Evolutionary conservation across 1,284 basidiomycete genomes (phyloP).

Genomic region (Irpex rosettiformis): DNA sequence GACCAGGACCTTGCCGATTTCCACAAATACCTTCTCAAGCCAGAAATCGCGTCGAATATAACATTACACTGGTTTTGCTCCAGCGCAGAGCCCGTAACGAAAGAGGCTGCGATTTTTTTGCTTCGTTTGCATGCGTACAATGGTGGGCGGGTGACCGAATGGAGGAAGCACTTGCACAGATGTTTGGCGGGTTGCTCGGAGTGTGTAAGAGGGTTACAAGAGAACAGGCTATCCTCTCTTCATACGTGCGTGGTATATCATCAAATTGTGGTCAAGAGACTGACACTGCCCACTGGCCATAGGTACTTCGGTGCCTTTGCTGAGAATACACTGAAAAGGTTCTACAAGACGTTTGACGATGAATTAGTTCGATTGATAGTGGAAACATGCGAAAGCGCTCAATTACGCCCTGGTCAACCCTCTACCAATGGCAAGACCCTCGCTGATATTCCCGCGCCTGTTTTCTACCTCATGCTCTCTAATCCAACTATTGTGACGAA

Average conservation of each 20-base stretch:
- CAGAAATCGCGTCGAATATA: constrained; percentile 32
- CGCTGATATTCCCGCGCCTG: constrained; percentile 40
- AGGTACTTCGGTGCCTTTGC: constrained; percentile 70
- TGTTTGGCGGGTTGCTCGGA: constrained; percentile 61
- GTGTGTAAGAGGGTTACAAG: constrained; percentile 66
- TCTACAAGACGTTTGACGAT: constrained; percentile 61
- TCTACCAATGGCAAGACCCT: constrained; percentile 25
- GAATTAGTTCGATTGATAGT: constrained; percentile 62
- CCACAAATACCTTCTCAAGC: constrained; percentile 53
- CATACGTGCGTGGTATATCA: constrained; percentile 54
- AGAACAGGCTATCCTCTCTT: constrained; percentile 58
- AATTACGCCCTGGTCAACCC: constrained; percentile 26
- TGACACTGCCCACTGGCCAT: background rate
- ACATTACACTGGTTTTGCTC: constrained; percentile 71
- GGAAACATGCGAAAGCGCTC: constrained; percentile 37
- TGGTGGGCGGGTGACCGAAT: constrained; percentile 52
- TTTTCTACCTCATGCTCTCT: constrained; percentile 65
- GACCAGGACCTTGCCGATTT: constrained; percentile 49
- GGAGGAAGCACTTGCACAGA: constrained; percentile 54
- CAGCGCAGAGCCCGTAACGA: constrained; percentile 46
- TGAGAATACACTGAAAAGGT: constrained; percentile 45
- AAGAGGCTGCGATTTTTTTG: constrained; percentile 72
- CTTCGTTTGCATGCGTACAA: constrained; percentile 79
- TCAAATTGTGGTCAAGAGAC: background rate
- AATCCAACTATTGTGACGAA: constrained; percentile 62